Evolutionary conservation across 2,329 filamentous ascomycete genomes (phyloP), one percentile per base, ranked within the genome.

Genomic region (Alternaria tenuissima): DNA sequence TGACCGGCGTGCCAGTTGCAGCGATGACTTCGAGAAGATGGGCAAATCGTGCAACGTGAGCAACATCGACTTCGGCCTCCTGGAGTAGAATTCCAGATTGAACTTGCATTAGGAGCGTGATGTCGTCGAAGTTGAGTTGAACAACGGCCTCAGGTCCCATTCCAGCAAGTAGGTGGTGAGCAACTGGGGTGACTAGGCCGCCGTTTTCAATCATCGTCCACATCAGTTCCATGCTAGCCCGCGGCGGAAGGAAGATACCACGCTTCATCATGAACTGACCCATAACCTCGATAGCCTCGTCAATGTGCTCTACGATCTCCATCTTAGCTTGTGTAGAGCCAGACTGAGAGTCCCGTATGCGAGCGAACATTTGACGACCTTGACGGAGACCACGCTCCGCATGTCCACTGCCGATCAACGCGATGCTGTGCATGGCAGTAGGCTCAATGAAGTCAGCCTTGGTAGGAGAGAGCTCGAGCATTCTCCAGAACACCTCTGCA

Each of bases 371-470:
- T 73, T 89, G 84, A 69, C 95, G 91, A 9, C 91, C 89, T 75
- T 95, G 88, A 12, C 85, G 83, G 59, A 98, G 80, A 51, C 91
- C 95, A 73, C 94, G 92, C n/a, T 90, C 88, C 49, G 94, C 87
- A 72, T 93, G 89, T 42, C 93, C 93, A 64, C 91, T 92, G 55
- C 92, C 91, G 74, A 98, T 91, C 78, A 98, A 84, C 48, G 93
- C 92, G 58, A 96, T 88, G 14, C 91, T 88, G 73, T 94, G 97
- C 93, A 97, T 97, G 58, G 92, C 88, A 12, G 93, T 91, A 24
- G 93, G 91, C 81, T 97, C 93, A 63, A 97, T 91, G 78, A 96
- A 90, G 34, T 88, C 85, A 52, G 85, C 82, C 71, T 87, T 84
- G 59, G 88, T 85, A 2, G 88, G 85, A 39, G 83, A 85, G 64